Base-by-base conservation (phyloP, 148 eudicot species). In the Rhododendron griersonianum region DNA sequence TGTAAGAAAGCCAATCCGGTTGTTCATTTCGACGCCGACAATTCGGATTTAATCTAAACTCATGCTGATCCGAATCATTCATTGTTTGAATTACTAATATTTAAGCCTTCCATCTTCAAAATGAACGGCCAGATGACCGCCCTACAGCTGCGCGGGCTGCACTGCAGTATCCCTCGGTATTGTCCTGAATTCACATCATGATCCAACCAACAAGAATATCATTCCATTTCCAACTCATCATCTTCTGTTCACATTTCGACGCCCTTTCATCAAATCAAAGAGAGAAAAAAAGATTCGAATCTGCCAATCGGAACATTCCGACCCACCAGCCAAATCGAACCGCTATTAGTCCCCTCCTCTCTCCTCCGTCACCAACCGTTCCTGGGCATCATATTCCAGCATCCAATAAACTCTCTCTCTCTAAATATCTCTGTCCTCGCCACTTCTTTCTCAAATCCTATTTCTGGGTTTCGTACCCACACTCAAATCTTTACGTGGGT, bases 271-370 rank as follows among this genome's bases (percentile, higher is more conserved):
- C 45, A 41, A 41, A 41, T 41, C 45, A 41, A 41, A 50, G 11
- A 25, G 15, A 63, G n/a, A 19, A 2, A 21, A 63, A n/a, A 88
- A 91, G 91, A 91, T 91, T 78, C 93, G 92, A 90, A 91, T 91
- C 91, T 91, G 59, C 85, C 61, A 11, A 63, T 44, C 33, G 79
- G 93, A 51, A 90, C 91, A 91, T 90, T 91, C 93, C 87, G 81
- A 84, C 55, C 83, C 19, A 35, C 55, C 30, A 39, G 69, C 28
- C 73, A 45, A 80, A 87, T 78, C 80, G 55, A 59, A 78, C 81
- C 39, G 61, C 65, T 50, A 80, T 59, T 44, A 61, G 80, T 73
- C 35, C 16, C 69, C 35, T 5, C 13, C 79, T 39, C 82, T 45
- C 59, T 39, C 28, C 82, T 39, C 57, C 35, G 37, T 82, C 63